phyloP scores from a whole-genome alignment of 1,284 basidiomycete species.

The Microbotryomycetes sp. region DNA sequence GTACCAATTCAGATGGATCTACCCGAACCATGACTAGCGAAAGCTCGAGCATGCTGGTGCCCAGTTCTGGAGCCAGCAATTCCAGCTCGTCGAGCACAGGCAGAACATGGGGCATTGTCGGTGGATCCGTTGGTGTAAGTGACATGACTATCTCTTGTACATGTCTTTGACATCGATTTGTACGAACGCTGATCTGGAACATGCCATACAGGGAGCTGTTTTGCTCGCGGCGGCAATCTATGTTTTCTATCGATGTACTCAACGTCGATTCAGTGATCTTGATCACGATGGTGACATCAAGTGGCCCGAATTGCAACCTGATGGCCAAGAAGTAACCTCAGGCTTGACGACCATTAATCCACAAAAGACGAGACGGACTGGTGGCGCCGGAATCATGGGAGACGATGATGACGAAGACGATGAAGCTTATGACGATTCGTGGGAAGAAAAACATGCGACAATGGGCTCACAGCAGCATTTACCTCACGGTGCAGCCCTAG shows the following conservation, averaged over 20 bases:
- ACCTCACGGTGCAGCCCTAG: too few relatives aligned
- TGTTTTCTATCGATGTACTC: conserved; percentile 32
- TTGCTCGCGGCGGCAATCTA: conserved; percentile 29
- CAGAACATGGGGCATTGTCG: conserved; percentile 37
- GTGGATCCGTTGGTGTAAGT: conserved; percentile 33
- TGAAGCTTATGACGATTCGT: neutral
- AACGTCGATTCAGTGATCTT: conserved; percentile 34
- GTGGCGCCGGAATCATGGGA: conserved; percentile 34
- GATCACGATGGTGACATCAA: conserved; percentile 33
- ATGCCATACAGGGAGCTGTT: conserved; percentile 26
- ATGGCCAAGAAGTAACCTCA: conserved; percentile 21
- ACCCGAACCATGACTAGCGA: conserved; percentile 18
- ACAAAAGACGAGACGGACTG: conserved; percentile 31
- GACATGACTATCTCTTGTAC: neutral
- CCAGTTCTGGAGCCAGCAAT: conserved; percentile 12
- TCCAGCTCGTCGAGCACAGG: conserved; percentile 6
- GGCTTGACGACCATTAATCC: conserved; percentile 33
- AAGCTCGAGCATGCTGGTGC: conserved; percentile 11
- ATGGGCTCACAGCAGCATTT: too few relatives aligned
- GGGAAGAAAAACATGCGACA: conserved; percentile 3
- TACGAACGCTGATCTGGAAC: neutral
- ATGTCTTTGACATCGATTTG: neutral
- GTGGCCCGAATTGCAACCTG: conserved; percentile 36
- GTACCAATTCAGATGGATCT: conserved; percentile 27
- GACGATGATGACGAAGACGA: conserved; percentile 24